phyloP scores from a whole-genome alignment of 169 alveolate genomes.

The Cryptosporidium muris region DNA sequence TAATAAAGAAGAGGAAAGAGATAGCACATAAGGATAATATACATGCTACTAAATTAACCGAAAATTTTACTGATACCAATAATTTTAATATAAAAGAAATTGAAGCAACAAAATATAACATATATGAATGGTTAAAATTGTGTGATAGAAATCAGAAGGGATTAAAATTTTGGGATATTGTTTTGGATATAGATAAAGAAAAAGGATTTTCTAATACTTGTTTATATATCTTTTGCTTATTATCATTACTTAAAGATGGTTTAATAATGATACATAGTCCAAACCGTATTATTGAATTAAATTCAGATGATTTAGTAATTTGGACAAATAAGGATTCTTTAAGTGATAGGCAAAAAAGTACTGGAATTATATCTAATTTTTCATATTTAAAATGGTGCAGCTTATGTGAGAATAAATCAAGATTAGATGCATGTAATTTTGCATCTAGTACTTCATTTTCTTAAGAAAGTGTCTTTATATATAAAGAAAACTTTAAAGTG shows the following conservation, averaged over 20 bases:
- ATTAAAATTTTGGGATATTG: slow-evolving; percentile 53
- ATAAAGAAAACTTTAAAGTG: too few relatives aligned
- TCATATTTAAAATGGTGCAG: slow-evolving; percentile 12
- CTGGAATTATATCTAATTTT: slow-evolving; percentile 59
- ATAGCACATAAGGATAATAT: slow-evolving; percentile 4
- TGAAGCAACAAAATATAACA: not conserved
- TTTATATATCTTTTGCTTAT: slow-evolving; percentile 23
- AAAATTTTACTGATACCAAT: slow-evolving; percentile 5
- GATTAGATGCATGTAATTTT: too few relatives aligned
- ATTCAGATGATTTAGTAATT: slow-evolving; percentile 6
- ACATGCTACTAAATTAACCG: slow-evolving; percentile 12
- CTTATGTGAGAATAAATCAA: not conserved
- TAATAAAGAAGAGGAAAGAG: slow-evolving; percentile 1
- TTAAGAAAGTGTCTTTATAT: too few relatives aligned
- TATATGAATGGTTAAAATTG: slow-evolving; percentile 1
- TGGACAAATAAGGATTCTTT: not conserved
- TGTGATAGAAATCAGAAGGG: slow-evolving; percentile 7
- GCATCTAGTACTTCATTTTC: too few relatives aligned
- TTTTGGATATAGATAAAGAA: slow-evolving; percentile 28
- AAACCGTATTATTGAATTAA: not conserved
- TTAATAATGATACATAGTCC: slow-evolving; percentile 11
- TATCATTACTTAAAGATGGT: slow-evolving; percentile 32
- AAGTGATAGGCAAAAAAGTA: slow-evolving; percentile 18
- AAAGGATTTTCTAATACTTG: slow-evolving; percentile 58
- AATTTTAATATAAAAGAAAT: slow-evolving; percentile 1